These are phyloP conservation scores for Nothopassalora personata DNA, from an alignment of 2,329 filamentous ascomycete genomes.

Conservation along the genomic window DNA sequence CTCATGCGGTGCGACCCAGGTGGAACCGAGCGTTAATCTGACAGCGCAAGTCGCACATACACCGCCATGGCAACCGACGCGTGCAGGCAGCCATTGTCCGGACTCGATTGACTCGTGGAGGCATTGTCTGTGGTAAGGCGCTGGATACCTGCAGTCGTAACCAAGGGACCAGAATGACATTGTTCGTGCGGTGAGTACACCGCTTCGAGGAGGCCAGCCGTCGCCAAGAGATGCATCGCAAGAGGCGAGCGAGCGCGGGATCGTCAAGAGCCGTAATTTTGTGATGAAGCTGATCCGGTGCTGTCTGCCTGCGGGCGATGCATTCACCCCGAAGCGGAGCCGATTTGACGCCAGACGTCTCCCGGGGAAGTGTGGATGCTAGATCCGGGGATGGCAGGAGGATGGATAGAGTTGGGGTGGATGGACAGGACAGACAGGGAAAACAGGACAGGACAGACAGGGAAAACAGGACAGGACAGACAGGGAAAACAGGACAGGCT, in stretches of 20 bases:
- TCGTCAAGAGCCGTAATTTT: not conserved
- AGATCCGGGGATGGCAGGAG: slow-evolving; percentile 5
- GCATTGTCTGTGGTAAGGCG: not conserved
- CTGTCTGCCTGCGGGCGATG: not conserved
- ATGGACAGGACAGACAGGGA: slow-evolving; percentile 10
- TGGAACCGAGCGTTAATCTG: slow-evolving; percentile 19
- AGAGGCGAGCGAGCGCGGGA: not conserved
- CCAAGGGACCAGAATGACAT: slow-evolving; percentile 10
- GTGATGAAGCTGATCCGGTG: not conserved
- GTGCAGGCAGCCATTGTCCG: not conserved
- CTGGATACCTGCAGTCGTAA: slow-evolving; percentile 11
- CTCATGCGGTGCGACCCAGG: slow-evolving; percentile 16
- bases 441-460: slow-evolving; percentile 20
- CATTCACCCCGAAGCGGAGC: slow-evolving; percentile 8
- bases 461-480: slow-evolving; percentile 5
- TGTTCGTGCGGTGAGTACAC: slow-evolving; percentile 22
- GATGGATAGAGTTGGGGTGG: slow-evolving; percentile 4
- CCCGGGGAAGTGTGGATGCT: slow-evolving; percentile 11
- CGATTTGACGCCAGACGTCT: slow-evolving; percentile 14
- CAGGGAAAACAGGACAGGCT: slow-evolving; percentile 35
- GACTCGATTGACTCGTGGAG: slow-evolving; percentile 2
- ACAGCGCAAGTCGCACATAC: slow-evolving; percentile 20
- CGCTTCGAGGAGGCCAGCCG: slow-evolving; percentile 9
- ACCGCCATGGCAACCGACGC: slow-evolving; percentile 12
- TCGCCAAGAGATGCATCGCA: not conserved